These are phyloP conservation scores for Phytophthora agathidicida DNA, from an alignment of 352 stramenopile species.

Conservation along the genomic window DNA sequence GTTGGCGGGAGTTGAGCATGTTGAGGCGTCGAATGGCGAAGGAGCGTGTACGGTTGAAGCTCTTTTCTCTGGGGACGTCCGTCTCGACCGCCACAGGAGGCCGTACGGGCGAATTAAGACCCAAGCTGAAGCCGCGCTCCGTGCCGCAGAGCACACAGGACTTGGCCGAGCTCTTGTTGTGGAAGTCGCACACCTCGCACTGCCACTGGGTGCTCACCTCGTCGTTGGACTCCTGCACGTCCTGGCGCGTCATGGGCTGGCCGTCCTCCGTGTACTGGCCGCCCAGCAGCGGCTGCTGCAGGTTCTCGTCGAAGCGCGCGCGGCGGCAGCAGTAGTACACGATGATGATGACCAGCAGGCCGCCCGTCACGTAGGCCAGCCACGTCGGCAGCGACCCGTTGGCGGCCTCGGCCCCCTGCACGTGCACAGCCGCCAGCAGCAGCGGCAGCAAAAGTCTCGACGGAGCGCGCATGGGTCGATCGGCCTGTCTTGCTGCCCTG, in stretches of 20 bases:
- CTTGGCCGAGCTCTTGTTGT: conserved; percentile 85
- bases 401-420: conserved; percentile 28
- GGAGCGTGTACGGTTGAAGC: conserved; percentile 86
- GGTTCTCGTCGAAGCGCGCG: conserved; percentile 85
- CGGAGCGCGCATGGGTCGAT: conserved; percentile 19
- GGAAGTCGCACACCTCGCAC: conserved; percentile 89
- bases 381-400: conserved; percentile 72
- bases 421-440: conserved; percentile 33
- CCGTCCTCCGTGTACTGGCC: conserved; percentile 89
- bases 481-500: too few relatives aligned
- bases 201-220: conserved; percentile 86
- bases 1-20: conserved; percentile 85
- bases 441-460: conserved; percentile 41
- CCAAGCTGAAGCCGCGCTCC: conserved; percentile 80
- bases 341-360: conserved; percentile 86
- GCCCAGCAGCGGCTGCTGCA: conserved; percentile 83
- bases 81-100: conserved; percentile 46
- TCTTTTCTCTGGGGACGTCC: conserved; percentile 54
- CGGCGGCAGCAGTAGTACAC: conserved; percentile 90
- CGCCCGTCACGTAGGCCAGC: conserved; percentile 86
- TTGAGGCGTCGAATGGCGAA: conserved; percentile 89
- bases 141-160: conserved; percentile 83
- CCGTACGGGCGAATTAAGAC: conserved; percentile 53
- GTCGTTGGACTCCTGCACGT: conserved; percentile 85
- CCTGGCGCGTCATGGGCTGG: conserved; percentile 85